phyloP scores from a whole-genome alignment of 208 protist genomes.

The Wallacemonas rigidus region DNA sequence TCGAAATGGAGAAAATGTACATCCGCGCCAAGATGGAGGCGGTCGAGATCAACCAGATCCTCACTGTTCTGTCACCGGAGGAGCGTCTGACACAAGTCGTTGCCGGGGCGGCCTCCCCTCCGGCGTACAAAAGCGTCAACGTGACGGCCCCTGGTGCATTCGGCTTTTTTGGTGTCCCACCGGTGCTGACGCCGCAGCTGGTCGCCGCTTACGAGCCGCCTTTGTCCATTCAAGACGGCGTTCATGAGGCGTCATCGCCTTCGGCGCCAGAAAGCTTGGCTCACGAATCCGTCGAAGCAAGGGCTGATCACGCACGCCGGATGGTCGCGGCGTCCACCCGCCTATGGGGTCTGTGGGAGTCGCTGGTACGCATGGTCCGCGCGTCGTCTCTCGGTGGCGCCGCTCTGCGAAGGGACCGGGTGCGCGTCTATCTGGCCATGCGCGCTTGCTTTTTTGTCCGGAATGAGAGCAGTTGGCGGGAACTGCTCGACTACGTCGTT shows the following conservation, averaged over 20 bases:
- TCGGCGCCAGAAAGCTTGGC: not conserved
- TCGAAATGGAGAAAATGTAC: constrained; percentile 47
- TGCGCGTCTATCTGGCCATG: constrained; percentile 32
- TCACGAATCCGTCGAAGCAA: no score
- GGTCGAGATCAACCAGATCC: constrained; percentile 29
- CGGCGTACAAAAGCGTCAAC: not conserved
- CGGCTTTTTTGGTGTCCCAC: constrained; percentile 7
- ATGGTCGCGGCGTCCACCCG: constrained; percentile 4
- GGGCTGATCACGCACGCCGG: not conserved
- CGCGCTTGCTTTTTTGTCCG: constrained; percentile 63
- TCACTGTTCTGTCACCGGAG: constrained; percentile 13
- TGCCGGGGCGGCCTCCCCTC: not conserved
- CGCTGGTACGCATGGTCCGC: constrained; percentile 4
- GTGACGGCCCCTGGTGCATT: not conserved
- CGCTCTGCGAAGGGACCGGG: constrained; percentile 4
- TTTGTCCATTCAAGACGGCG: not conserved
- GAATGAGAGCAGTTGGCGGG: constrained; percentile 41
- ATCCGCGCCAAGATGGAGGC: constrained; percentile 45
- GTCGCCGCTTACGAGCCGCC: constrained; percentile 5
- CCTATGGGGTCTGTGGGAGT: constrained; percentile 18
- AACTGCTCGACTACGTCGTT: constrained; percentile 34
- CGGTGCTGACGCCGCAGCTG: constrained; percentile 6
- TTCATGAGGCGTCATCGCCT: not conserved
- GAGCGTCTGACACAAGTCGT: not conserved
- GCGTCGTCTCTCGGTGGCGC: constrained; percentile 11